These are phyloP conservation scores for Patellaria atrata DNA, from an alignment of 495 filamentous ascomycete genomes.

Conservation along the genomic window DNA sequence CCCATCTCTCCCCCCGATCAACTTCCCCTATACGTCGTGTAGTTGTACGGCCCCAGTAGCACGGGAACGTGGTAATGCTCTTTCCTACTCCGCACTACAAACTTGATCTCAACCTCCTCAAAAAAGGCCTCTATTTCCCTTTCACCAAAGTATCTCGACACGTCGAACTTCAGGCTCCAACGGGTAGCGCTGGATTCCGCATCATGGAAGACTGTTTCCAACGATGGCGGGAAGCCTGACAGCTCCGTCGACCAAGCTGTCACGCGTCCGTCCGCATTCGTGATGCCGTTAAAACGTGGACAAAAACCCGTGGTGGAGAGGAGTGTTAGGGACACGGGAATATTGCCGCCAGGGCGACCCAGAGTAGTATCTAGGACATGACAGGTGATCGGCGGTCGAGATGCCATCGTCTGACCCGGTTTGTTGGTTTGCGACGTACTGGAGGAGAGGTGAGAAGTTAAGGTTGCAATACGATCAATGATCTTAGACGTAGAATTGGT, in stretches of 20 bases:
- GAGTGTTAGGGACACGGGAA: constrained; percentile 42
- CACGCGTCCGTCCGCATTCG: constrained; percentile 79
- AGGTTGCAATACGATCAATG: constrained; percentile 1
- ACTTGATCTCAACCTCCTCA: constrained; percentile 77
- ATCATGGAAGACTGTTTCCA: constrained; percentile 25
- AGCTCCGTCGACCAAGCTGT: constrained; percentile 63
- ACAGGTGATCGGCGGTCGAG: constrained; percentile 60
- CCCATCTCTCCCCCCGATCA: constrained; percentile 9
- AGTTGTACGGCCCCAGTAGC: constrained; percentile 77
- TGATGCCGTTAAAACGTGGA: constrained; percentile 44
- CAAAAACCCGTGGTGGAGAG: constrained; percentile 21
- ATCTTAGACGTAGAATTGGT: too few relatives aligned
- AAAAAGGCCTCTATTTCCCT: constrained; percentile 60
- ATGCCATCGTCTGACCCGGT: constrained; percentile 1
- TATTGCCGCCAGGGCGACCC: constrained; percentile 45
- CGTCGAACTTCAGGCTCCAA: constrained; percentile 69
- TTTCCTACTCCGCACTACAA: constrained; percentile 45
- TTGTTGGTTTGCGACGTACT: constrained; percentile 1
- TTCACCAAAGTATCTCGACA: constrained; percentile 59
- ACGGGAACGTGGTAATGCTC: constrained; percentile 85
- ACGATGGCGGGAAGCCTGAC: constrained; percentile 40
- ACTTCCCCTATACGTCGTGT: constrained; percentile 77
- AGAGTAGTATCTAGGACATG: constrained; percentile 59
- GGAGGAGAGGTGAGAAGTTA: constrained; percentile 1
- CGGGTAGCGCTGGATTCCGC: constrained; percentile 29